phyloP scores from a whole-genome alignment of 768 basidiomycete species.

The Termitomyces sp. region DNA sequence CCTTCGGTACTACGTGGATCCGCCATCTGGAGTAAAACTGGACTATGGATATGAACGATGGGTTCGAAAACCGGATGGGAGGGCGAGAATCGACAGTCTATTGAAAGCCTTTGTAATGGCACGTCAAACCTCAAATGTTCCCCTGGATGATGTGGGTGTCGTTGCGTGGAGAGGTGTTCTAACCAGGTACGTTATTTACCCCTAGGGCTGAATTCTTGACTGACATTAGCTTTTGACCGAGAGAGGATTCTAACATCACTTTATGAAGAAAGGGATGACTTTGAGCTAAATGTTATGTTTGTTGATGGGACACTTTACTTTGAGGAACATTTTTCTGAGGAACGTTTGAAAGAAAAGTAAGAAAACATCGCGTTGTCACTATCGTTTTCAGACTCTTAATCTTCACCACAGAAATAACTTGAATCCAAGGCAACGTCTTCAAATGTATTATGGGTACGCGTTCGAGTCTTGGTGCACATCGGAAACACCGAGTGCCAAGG shows the following conservation, averaged over 20 bases:
- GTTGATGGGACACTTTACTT: conserved; percentile 68
- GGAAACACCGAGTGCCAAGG: conserved; percentile 28
- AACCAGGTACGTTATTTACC: conserved; percentile 57
- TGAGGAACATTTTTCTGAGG: conserved; percentile 67
- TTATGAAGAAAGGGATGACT: conserved; percentile 77
- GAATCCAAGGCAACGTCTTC: conserved; percentile 56
- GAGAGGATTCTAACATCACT: conserved; percentile 77
- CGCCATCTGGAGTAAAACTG: conserved; percentile 64
- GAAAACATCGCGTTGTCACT: conserved; percentile 15
- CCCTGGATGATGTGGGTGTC: conserved; percentile 45
- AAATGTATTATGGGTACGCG: conserved; percentile 82
- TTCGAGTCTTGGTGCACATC: conserved; percentile 88
- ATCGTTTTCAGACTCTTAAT: background rate
- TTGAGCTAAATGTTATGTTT: conserved; percentile 82
- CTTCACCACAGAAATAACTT: conserved; percentile 55
- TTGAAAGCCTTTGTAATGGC: conserved; percentile 53
- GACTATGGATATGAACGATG: conserved; percentile 72
- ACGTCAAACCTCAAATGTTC: conserved; percentile 21
- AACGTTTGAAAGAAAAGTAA: conserved; percentile 62
- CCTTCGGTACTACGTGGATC: conserved; percentile 66
- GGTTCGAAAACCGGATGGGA: conserved; percentile 61
- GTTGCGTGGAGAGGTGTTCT: conserved; percentile 80
- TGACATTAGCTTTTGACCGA: conserved; percentile 26
- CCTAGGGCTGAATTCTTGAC: background rate
- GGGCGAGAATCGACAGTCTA: conserved; percentile 65